Percentiles rank a stretch among this genome's conserved stretches.
phyloP scores from a whole-genome alignment of 257 asterid species.

The Ligustrum vulgare region DNA sequence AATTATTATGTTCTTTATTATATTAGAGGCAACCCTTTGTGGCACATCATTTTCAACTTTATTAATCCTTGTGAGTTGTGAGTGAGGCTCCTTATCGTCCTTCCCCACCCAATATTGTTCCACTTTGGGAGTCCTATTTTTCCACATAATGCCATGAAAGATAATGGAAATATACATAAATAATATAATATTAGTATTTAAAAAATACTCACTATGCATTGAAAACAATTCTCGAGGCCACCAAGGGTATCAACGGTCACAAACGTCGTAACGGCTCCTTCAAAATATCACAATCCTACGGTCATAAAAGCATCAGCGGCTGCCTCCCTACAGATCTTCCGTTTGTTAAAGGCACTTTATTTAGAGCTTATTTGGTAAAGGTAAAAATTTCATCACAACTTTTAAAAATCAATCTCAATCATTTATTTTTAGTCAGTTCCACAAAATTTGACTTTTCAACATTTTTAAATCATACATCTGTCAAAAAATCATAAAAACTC shows the following conservation, averaged over 20 bases:
- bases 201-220: constrained; percentile 7
- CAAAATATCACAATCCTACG: constrained; percentile 36
- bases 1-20: too few species aligned
- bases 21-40: neutral
- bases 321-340: constrained; percentile 55
- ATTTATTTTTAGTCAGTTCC: too few species aligned
- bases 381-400: too few species aligned
- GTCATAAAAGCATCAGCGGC: constrained; percentile 35
- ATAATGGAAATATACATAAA: neutral
- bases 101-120: neutral
- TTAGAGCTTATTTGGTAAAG: too few species aligned
- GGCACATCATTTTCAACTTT: neutral
- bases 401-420: too few species aligned
- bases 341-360: too few species aligned
- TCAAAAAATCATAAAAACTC: too few species aligned
- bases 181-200: too few species aligned
- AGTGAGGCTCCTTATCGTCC: neutral
- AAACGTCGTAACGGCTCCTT: constrained; percentile 22
- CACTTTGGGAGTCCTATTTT: neutral
- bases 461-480: too few species aligned
- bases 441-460: too few species aligned
- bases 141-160: neutral
- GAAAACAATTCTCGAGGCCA: neutral
- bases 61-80: neutral
- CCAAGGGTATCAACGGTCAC: constrained; percentile 44